These are phyloP conservation scores for Saturnispora halmiae DNA, from an alignment of 805 yeast species.

Conservation along the genomic window DNA sequence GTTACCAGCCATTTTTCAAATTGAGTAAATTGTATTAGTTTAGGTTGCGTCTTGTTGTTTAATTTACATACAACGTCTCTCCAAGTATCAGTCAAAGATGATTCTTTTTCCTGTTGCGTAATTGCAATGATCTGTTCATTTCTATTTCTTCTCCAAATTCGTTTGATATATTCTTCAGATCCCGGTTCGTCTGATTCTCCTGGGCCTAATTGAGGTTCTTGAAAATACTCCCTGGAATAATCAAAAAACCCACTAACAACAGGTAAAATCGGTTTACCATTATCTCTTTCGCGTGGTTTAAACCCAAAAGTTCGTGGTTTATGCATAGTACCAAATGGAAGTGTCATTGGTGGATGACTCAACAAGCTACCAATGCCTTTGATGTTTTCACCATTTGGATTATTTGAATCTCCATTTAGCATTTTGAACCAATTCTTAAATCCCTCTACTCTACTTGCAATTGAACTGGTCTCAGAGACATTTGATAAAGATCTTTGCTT, in stretches of 20 bases:
- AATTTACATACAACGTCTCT: constrained; percentile 47
- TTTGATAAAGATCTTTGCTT: constrained; percentile 2
- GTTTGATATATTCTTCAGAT: constrained; percentile 68
- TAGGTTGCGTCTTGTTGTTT: constrained; percentile 74
- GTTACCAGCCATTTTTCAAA: constrained; percentile 78
- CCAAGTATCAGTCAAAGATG: constrained; percentile 85
- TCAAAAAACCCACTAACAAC: constrained; percentile 57
- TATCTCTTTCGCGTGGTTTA: constrained; percentile 23
- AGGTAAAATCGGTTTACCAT: constrained; percentile 41
- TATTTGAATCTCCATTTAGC: constrained; percentile 16
- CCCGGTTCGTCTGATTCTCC: constrained; percentile 88
- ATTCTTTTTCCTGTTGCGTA: constrained; percentile 81
- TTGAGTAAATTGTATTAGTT: constrained; percentile 71
- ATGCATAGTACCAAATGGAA: constrained; percentile 36
- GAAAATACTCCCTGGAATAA: constrained; percentile 82
- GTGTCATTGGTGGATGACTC: constrained; percentile 21
- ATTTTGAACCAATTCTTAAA: constrained; percentile 18
- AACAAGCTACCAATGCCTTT: constrained; percentile 20
- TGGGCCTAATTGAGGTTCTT: constrained; percentile 88
- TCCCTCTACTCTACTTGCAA: constrained; percentile 10
- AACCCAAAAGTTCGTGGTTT: constrained; percentile 54
- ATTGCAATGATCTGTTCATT: constrained; percentile 80
- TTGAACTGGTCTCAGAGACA: constrained; percentile 14
- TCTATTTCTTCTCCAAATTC: constrained; percentile 84
- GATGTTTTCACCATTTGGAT: constrained; percentile 15